Evolutionary conservation across 2,329 filamentous ascomycete genomes (phyloP).

Genomic region (Coniochaeta sp.): DNA sequence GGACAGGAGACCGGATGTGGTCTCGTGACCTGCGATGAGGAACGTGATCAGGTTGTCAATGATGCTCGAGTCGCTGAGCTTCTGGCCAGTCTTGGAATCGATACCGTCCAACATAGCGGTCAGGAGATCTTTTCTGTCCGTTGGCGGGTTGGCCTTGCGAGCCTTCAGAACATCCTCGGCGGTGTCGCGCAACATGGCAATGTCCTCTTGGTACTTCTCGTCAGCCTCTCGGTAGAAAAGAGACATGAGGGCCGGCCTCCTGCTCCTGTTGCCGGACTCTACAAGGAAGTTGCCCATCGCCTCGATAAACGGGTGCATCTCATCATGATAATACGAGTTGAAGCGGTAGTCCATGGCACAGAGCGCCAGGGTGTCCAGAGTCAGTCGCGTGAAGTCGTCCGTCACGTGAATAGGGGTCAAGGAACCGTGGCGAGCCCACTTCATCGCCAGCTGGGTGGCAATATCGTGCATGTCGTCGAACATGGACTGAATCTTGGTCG

Average conservation of each 20-base stretch:
- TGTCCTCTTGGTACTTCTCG: slow-evolving; percentile 46
- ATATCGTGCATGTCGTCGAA: slow-evolving; percentile 65
- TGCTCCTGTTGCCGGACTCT: slow-evolving; percentile 45
- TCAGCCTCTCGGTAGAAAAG: slow-evolving; percentile 42
- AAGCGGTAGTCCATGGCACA: slow-evolving; percentile 68
- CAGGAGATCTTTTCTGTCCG: slow-evolving; percentile 54
- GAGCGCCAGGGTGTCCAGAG: slow-evolving; percentile 65
- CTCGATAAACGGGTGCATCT: slow-evolving; percentile 62
- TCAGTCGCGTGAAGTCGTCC: slow-evolving; percentile 66
- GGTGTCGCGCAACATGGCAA: slow-evolving; percentile 46
- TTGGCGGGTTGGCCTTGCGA: slow-evolving; percentile 47
- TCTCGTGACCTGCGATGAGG: slow-evolving; percentile 47
- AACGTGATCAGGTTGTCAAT: slow-evolving; percentile 48
- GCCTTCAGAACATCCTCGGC: slow-evolving; percentile 54
- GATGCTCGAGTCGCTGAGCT: slow-evolving; percentile 36
- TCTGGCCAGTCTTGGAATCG: slow-evolving; percentile 43
- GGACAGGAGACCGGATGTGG: slow-evolving; percentile 42
- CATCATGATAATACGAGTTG: slow-evolving; percentile 65
- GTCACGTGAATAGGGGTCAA: slow-evolving; percentile 49
- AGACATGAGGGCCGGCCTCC: slow-evolving; percentile 37
- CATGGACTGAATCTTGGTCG: slow-evolving; percentile 60
- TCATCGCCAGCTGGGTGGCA: slow-evolving; percentile 57
- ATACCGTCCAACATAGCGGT: slow-evolving; percentile 37
- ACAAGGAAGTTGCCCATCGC: slow-evolving; percentile 59
- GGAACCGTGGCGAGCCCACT: slow-evolving; percentile 60